Conservation (phyloP, 768 basidiomycete genomes). For the Termitomyces sp. region DNA sequence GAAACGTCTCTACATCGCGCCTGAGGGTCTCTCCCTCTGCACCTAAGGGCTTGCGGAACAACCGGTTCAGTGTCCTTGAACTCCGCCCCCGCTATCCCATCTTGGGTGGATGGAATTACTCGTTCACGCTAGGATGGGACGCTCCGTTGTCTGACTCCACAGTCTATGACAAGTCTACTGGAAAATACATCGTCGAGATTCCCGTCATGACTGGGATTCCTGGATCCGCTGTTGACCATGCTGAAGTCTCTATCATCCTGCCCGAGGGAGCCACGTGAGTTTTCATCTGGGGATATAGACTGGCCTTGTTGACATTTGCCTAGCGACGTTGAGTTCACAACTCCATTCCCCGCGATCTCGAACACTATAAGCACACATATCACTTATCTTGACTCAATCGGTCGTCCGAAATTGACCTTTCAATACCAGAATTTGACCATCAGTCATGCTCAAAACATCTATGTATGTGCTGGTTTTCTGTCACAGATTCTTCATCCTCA, state of each 20-base stretch:
- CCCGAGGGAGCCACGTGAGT: conserved; percentile 96
- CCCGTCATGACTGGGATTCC: conserved; percentile 83
- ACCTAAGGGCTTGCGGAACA: conserved; percentile 47
- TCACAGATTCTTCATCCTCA: background rate
- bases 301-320: conserved; percentile 3
- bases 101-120: conserved; percentile 97
- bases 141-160: conserved; percentile 74
- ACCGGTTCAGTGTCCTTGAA: conserved; percentile 68
- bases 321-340: conserved; percentile 72
- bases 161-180: conserved; percentile 55
- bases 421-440: conserved; percentile 71
- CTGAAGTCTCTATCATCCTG: conserved; percentile 72
- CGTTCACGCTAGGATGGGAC: conserved; percentile 92
- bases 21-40: conserved; percentile 67
- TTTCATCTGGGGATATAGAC: background rate
- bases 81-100: conserved; percentile 88
- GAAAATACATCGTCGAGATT: conserved; percentile 69
- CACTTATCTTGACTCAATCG: conserved; percentile 89
- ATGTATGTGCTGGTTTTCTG: conserved; percentile 50
- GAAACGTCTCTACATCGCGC: conserved; percentile 94
- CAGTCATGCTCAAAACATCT: conserved; percentile 74
- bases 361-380: conserved; percentile 62
- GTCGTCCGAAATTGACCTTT: conserved; percentile 76
- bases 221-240: conserved; percentile 77
- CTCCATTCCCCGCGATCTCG: conserved; percentile 73